Evolutionary conservation across 495 filamentous ascomycete species (phyloP).

Genomic region (Lophium mytilinum): DNA sequence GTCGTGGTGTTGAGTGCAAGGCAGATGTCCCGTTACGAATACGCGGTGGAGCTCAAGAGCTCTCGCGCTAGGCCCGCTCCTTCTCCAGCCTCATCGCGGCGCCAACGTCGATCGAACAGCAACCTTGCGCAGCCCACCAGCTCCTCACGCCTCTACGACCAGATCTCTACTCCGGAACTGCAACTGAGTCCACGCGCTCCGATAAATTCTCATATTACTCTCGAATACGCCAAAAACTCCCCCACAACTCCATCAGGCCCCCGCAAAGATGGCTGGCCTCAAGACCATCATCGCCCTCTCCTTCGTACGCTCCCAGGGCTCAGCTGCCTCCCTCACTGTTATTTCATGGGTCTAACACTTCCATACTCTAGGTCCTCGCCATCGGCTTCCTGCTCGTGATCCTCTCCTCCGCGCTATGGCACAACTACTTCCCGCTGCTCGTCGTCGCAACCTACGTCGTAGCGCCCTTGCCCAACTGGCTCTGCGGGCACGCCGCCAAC

Average conservation of each 20-base stretch:
- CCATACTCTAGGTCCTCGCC: conserved; percentile 62
- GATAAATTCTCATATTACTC: conserved; percentile 11
- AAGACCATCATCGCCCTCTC: conserved; percentile 98
- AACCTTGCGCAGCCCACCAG: no score
- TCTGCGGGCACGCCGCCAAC: conserved; percentile 77
- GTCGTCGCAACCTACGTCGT: conserved; percentile 93
- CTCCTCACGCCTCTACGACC: no score
- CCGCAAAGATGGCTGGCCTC: conserved; percentile 74
- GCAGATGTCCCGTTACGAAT: neutral
- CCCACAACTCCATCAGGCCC: neutral
- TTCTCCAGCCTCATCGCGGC: conserved; percentile 10
- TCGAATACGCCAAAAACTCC: neutral
- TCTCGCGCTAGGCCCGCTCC: neutral
- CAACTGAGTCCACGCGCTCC: neutral
- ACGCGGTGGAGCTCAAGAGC: neutral
- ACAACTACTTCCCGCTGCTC: conserved; percentile 85
- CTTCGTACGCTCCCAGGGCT: conserved; percentile 55
- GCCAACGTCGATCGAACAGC: no score
- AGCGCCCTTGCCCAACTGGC: conserved; percentile 92
- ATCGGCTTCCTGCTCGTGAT: conserved; percentile 99
- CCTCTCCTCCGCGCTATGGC: conserved; percentile 88
- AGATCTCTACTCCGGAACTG: no score
- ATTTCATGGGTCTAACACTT: neutral
- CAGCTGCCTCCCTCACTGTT: neutral
- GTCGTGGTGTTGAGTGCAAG: neutral